Evolutionary conservation across 768 basidiomycete genomes (phyloP).

Genomic region (Boletus huronensis): DNA sequence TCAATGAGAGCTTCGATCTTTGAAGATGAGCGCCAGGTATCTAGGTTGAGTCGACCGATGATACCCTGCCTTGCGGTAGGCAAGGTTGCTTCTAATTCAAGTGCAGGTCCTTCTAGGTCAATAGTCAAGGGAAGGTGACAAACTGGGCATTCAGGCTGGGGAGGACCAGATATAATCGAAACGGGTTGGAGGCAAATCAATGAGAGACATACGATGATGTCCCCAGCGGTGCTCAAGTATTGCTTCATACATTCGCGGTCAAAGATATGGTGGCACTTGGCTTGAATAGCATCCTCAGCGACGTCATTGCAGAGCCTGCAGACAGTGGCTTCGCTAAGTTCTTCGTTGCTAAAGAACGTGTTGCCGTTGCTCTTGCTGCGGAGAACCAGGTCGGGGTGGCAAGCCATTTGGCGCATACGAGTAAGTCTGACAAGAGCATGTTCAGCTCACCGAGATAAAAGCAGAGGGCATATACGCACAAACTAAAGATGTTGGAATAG

Average conservation of each 20-base stretch:
- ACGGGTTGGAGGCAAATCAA: background rate
- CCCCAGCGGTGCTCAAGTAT: conserved; percentile 75
- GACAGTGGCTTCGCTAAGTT: conserved; percentile 71
- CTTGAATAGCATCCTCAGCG: conserved; percentile 94
- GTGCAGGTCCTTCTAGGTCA: conserved; percentile 89
- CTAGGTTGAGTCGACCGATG: conserved; percentile 82
- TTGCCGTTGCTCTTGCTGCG: conserved; percentile 76
- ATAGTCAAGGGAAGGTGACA: conserved; percentile 92
- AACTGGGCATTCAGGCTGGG: conserved; percentile 87
- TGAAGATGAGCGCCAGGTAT: conserved; percentile 91
- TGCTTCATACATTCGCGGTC: conserved; percentile 95
- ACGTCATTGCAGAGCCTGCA: conserved; percentile 97
- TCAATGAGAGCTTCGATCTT: conserved; percentile 97
- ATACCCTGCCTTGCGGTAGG: conserved; percentile 77
- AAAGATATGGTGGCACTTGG: conserved; percentile 91
- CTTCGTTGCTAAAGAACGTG: conserved; percentile 52
- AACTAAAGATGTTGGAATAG: conserved; percentile 85
- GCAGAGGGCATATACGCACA: conserved; percentile 42
- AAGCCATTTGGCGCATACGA: conserved; percentile 94
- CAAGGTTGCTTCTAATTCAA: conserved; percentile 70
- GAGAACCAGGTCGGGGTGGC: conserved; percentile 91
- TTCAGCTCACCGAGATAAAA: background rate
- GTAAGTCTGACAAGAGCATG: conserved; percentile 59
- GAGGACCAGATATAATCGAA: background rate
- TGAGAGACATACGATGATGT: conserved; percentile 48